Conservation (phyloP, 1,139 yeast species). For the Saccharomyces hybrid region DNA sequence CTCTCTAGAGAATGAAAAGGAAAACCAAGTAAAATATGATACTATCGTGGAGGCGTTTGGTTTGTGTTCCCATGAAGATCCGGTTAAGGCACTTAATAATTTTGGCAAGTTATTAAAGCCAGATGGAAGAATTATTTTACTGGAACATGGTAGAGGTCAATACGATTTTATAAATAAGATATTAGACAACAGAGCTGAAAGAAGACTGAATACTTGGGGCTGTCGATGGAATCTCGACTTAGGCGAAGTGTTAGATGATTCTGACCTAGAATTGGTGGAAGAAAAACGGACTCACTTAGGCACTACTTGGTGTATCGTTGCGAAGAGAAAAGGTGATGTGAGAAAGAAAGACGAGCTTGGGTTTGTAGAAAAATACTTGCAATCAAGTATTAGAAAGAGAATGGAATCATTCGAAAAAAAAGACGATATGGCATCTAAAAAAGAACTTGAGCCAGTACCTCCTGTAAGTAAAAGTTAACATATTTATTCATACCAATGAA, state of each 20-base stretch:
- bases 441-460: neutral
- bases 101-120: conserved; percentile 71
- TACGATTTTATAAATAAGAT: conserved; percentile 72
- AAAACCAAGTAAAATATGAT: conserved; percentile 55
- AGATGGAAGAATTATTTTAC: conserved; percentile 78
- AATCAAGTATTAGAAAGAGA: conserved; percentile 19
- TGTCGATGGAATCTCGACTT: conserved; percentile 96
- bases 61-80: conserved; percentile 90
- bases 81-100: conserved; percentile 70
- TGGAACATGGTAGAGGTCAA: conserved; percentile 89
- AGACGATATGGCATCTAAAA: neutral
- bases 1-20: conserved; percentile 3
- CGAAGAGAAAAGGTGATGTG: conserved; percentile 64
- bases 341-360: conserved; percentile 41
- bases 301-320: conserved; percentile 82
- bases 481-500: too few relatives aligned
- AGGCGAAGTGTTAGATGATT: conserved; percentile 72
- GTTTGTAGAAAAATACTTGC: conserved; percentile 41
- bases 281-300: conserved; percentile 83
- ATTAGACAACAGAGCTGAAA: conserved; percentile 75
- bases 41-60: conserved; percentile 94
- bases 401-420: conserved; percentile 12
- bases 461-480: neutral
- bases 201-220: conserved; percentile 88
- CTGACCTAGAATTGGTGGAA: conserved; percentile 76